These are phyloP conservation scores for Aspergillus hiratsukae DNA, from an alignment of 2,329 filamentous ascomycete genomes.

Conservation along the genomic window DNA sequence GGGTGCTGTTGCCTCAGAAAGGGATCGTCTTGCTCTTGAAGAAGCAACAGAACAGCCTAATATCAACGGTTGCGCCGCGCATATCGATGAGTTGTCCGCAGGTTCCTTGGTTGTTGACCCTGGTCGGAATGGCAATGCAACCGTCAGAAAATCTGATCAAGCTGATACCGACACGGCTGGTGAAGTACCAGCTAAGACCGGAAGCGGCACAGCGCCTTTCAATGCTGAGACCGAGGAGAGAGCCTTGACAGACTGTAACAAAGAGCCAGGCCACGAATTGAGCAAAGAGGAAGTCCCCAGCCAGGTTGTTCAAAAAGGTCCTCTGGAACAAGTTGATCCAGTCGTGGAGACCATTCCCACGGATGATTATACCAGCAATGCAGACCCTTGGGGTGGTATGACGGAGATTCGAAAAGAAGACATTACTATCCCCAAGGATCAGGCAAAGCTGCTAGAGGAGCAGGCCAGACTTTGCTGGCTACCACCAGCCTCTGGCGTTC, in stretches of 20 bases:
- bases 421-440: constrained; percentile 46
- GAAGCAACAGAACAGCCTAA: background rate
- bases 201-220: background rate
- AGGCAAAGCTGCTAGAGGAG: constrained; percentile 45
- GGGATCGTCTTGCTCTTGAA: background rate
- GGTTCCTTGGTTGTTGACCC: background rate
- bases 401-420: constrained; percentile 39
- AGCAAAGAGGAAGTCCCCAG: background rate
- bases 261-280: background rate
- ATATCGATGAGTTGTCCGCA: background rate
- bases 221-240: background rate
- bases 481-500: constrained; percentile 28
- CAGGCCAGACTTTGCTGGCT: constrained; percentile 37
- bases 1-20: background rate
- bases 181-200: background rate
- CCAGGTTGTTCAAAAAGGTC: background rate
- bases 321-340: background rate
- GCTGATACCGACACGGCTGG: background rate
- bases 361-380: background rate
- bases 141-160: background rate
- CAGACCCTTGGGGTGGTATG: constrained; percentile 29
- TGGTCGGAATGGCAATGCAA: background rate
- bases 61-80: background rate
- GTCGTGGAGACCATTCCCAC: background rate
- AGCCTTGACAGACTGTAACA: background rate